Evolutionary conservation across 2,329 filamentous ascomycete species (phyloP), one percentile per base, ranked within the genome.

Genomic region (Calonectria crousiana): DNA sequence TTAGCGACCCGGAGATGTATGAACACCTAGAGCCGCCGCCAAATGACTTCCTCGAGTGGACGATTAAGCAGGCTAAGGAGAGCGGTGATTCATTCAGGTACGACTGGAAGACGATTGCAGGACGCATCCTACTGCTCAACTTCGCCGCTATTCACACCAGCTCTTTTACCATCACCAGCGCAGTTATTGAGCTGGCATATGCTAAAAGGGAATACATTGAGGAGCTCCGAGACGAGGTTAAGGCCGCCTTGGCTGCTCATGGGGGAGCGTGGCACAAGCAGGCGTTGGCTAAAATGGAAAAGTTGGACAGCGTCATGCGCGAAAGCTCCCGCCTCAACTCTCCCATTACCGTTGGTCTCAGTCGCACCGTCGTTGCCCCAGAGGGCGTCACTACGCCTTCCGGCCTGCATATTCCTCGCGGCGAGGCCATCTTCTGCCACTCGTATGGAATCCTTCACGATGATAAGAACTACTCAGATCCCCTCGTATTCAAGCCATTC

Each of bases 231-330:
- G 52, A 64, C 6, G 73, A 75, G 41, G 64, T 72, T 41, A 38
- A 23, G 28, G 30, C 71, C 18, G 81, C 81, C 34, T 79, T 84
- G 1, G 78, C 78, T 11, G 80, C 78, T 67, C 52, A 72, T 38
- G 64, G 64, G 34, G 70, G 70, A 26, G 41, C 77, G 41, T 84
- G 83, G 82, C 79, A 82, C 73, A 85, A 84, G 77, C 78, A 78
- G 2, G 81, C 80, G 9, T 74, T 86, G 16, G 78, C 78, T 6
- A 79, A 81, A 23, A 82, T 87, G 77, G 75, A 80, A 26, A 86
- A 85, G 73, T 76, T 87, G 4, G 86, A 88, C 78, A 85, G 83
- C 75, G 81, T 83, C 44, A 67, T 88, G 72, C 85, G 87, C 44
- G 86, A 88, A 77, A 84, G 81, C 30, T 78, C 83, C 67, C 82